Percentiles rank a stretch among this genome's conserved stretches.
Conservation (phyloP, 2,329 filamentous ascomycete genomes). For the Penicillium sp. region DNA sequence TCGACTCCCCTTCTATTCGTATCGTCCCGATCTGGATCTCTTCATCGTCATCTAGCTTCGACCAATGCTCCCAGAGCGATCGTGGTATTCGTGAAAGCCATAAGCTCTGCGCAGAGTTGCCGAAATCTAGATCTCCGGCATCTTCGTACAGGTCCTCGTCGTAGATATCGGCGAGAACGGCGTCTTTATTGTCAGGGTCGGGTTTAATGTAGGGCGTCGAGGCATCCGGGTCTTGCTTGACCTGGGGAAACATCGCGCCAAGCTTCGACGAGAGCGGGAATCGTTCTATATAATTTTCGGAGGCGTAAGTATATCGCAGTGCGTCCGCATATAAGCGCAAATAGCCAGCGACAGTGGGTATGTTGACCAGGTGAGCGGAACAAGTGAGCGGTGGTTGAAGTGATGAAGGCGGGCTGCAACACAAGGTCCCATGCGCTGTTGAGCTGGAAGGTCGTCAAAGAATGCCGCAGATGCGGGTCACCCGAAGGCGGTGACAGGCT, state of each 20-base stretch:
- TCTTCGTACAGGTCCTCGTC: constrained; percentile 76
- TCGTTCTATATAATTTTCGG: neutral
- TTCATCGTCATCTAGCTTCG: constrained; percentile 75
- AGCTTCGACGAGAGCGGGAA: constrained; percentile 1
- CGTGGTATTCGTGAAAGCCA: constrained; percentile 81
- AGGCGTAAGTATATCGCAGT: neutral
- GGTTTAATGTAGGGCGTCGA: constrained; percentile 44
- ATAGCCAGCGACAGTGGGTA: neutral
- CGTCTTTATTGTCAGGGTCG: constrained; percentile 47
- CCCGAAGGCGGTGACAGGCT: constrained; percentile 28
- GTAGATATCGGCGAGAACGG: constrained; percentile 39
- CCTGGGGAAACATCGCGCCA: constrained; percentile 37
- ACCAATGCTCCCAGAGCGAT: constrained; percentile 81
- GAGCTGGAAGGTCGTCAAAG: neutral
- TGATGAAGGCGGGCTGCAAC: constrained; percentile 18
- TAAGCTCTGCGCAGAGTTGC: constrained; percentile 51
- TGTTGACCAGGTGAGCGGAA: neutral
- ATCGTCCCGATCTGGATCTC: constrained; percentile 82
- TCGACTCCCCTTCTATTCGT: constrained; percentile 61
- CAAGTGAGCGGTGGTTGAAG: constrained; percentile 19
- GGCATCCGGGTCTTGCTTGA: constrained; percentile 49
- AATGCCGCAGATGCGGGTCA: constrained; percentile 17
- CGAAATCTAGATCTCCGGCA: constrained; percentile 67
- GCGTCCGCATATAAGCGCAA: constrained; percentile 12
- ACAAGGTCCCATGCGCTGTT: constrained; percentile 13